phyloP scores from a whole-genome alignment of 1,139 yeast species.

The Yamadazyma buinensis region DNA sequence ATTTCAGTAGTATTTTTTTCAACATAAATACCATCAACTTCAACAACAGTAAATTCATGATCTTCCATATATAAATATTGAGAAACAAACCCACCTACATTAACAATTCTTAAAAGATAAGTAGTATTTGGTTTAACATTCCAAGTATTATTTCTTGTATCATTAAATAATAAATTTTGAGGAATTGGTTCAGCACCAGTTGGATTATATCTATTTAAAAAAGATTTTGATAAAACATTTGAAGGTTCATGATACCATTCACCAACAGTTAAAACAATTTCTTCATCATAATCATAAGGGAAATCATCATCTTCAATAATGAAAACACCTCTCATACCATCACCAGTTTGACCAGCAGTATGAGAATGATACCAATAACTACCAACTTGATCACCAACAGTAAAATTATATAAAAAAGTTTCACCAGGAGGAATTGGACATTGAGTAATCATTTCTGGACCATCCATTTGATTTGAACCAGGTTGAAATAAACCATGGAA shows the following conservation, averaged over 20 bases:
- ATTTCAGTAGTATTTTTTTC: conserved; percentile 55
- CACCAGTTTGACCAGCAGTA: conserved; percentile 71
- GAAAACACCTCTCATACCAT: conserved; percentile 72
- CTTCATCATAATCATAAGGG: conserved; percentile 60
- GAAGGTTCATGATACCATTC: conserved; percentile 63
- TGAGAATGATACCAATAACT: conserved; percentile 86
- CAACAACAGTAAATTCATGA: conserved; percentile 64
- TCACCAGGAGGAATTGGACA: conserved; percentile 72
- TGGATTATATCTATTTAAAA: conserved; percentile 64
- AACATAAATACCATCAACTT: conserved; percentile 68
- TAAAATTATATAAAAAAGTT: conserved; percentile 61
- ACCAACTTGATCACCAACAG: conserved; percentile 63
- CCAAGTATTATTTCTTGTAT: conserved; percentile 56
- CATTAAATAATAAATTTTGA: conserved; percentile 60
- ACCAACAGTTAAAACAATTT: conserved; percentile 49
- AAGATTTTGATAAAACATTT: conserved; percentile 39
- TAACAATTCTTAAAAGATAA: conserved; percentile 58
- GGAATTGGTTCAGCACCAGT: conserved; percentile 86
- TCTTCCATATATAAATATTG: conserved; percentile 67
- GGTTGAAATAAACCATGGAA: conserved; percentile 74
- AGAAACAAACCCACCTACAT: conserved; percentile 69
- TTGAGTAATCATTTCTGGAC: conserved; percentile 73
- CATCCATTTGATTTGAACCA: conserved; percentile 65
- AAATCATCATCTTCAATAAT: conserved; percentile 62
- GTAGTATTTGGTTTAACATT: conserved; percentile 58